Base-by-base conservation (phyloP, 768 basidiomycete species). In the Heimioporus sp. region DNA sequence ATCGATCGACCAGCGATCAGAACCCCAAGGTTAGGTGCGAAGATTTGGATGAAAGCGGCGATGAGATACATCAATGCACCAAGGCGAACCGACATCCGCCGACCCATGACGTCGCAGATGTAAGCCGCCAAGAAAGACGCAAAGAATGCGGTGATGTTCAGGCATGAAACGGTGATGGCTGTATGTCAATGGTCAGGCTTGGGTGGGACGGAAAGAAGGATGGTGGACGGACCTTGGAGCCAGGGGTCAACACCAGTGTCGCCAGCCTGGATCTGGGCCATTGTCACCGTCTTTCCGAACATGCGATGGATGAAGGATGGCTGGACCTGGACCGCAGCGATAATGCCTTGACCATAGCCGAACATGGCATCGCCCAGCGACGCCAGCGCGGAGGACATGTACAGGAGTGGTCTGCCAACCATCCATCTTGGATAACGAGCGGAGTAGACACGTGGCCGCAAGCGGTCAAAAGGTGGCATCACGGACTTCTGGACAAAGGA, bases 331-430 rank as follows among this genome's bases (percentile, higher is more conserved):
- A 76, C 72, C 4, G 77, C 70, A 5, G 78, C 79, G 39, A 79
- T 79, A 54, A 76, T 75, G 4, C 80, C 80, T 56, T 80, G 79
- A 39, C 76, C 74, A 50, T 80, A 81, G 6, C 80, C 80, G 55
- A 81, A 80, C 72, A 80, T 78, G 8, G 78, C 79, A 57, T 81
- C 80, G 45, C 80, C 80, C 56, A 81, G 72, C 54, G 77, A 77
- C n/a, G 79, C 78, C 36, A 78, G 69, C 0, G 78, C 79, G 49
- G 78, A 77, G 32, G 79, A 79, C 42, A 72, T 73, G 61, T 79
- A 76, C 9, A 81, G 70, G 21, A 81, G 67, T 28, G 74, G 75
- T 42, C 67, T 68, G 17, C 80, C 80, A 24, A 77, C 73, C 73
- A 80, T 72, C 76, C 77, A 78, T 71, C 71, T 66, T 51, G 78